Percentiles rank a stretch among this genome's conserved stretches.
phyloP scores from a whole-genome alignment of 208 protist genomes.

The Acanthamoeba castellanii region DNA sequence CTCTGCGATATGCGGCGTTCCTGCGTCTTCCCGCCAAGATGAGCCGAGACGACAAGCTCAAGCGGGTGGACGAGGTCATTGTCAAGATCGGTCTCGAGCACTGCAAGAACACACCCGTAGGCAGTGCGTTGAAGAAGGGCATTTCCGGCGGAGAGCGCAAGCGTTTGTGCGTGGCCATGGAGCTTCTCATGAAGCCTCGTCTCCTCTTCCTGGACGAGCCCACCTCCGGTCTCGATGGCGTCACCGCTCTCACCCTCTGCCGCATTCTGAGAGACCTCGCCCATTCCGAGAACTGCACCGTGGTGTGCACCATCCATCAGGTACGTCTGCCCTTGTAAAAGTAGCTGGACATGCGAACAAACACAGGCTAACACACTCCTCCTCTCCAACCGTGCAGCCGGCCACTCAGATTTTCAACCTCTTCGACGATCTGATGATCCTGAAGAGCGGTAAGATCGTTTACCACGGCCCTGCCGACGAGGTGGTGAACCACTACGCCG shows the following conservation, averaged over 20 bases:
- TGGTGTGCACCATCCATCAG: conserved; percentile 79
- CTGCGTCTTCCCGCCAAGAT: conserved; percentile 66
- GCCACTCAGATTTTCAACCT: conserved; percentile 74
- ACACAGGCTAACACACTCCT: neutral
- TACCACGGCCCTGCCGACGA: conserved; percentile 70
- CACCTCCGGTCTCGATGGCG: conserved; percentile 67
- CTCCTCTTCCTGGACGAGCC: conserved; percentile 80
- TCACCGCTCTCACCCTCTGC: conserved; percentile 61
- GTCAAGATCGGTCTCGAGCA: conserved; percentile 67
- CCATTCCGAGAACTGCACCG: conserved; percentile 6
- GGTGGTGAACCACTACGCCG: conserved; percentile 42
- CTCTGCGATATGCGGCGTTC: conserved; percentile 72
- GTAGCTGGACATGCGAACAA: neutral
- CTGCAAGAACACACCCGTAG: conserved; percentile 70
- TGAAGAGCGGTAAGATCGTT: conserved; percentile 66
- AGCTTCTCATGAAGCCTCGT: conserved; percentile 70
- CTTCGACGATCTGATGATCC: conserved; percentile 76
- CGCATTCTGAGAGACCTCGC: conserved; percentile 58
- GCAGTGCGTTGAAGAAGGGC: conserved; percentile 69
- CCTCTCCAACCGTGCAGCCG: conserved; percentile 46
- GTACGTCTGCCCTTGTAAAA: neutral
- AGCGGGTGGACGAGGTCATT: conserved; percentile 67
- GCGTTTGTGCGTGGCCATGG: conserved; percentile 75
- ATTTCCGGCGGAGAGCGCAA: conserved; percentile 82
- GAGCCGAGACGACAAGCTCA: conserved; percentile 37